Conservation (phyloP, 2,329 filamentous ascomycete species). For the Trichoderma arundinaceum region DNA sequence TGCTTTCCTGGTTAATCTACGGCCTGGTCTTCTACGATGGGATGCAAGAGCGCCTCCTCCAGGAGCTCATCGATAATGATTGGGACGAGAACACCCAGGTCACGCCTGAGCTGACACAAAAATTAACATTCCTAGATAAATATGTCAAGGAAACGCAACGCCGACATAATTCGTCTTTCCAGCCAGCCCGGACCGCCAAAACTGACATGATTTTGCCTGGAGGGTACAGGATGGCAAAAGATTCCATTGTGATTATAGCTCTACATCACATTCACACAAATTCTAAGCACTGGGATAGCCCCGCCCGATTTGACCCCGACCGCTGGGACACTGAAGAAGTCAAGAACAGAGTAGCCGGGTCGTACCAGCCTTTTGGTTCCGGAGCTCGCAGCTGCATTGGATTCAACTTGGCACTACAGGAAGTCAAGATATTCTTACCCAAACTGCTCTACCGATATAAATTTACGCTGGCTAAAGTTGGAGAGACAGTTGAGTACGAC, state of each 20-base stretch:
- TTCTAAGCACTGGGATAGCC: slow-evolving; percentile 62
- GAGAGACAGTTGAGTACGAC: slow-evolving; percentile 59
- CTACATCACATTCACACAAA: slow-evolving; percentile 60
- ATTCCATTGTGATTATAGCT: slow-evolving; percentile 58
- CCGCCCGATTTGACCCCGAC: slow-evolving; percentile 62
- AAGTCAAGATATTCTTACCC: slow-evolving; percentile 63
- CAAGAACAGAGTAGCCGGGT: slow-evolving; percentile 55
- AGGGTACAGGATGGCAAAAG: slow-evolving; percentile 61
- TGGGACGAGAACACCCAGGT: slow-evolving; percentile 51
- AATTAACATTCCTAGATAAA: slow-evolving; percentile 59
- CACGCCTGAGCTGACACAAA: slow-evolving; percentile 54
- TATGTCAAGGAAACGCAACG: slow-evolving; percentile 67
- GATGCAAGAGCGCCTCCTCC: slow-evolving; percentile 61
- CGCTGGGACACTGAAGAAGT: slow-evolving; percentile 60
- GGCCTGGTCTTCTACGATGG: slow-evolving; percentile 58
- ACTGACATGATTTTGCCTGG: slow-evolving; percentile 63
- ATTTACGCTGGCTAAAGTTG: slow-evolving; percentile 56
- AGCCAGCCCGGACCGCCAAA: slow-evolving; percentile 63
- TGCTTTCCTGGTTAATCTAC: slow-evolving; percentile 65
- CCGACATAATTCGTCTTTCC: slow-evolving; percentile 64
- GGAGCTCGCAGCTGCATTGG: slow-evolving; percentile 66
- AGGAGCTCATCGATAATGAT: slow-evolving; percentile 60
- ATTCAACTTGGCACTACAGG: slow-evolving; percentile 67
- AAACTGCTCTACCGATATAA: slow-evolving; percentile 65
- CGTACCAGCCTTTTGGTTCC: slow-evolving; percentile 64